These are phyloP conservation scores for Maudiozyma barnettii DNA, from an alignment of 805 yeast genomes.

Conservation along the genomic window DNA sequence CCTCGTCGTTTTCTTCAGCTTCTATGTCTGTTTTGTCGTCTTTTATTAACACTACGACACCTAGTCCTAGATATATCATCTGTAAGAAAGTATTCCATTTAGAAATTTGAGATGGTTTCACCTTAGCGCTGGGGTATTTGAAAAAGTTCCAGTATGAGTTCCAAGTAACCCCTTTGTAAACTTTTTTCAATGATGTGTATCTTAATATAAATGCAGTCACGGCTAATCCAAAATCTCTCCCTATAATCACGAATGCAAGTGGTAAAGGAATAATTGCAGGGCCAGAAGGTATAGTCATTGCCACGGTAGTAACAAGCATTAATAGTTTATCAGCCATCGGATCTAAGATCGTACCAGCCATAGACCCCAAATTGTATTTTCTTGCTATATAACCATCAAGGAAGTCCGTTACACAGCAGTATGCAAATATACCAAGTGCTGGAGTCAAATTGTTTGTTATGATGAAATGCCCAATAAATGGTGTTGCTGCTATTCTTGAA, in stretches of 20 bases:
- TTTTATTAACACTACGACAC: slow-evolving; percentile 35
- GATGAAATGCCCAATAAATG: slow-evolving; percentile 73
- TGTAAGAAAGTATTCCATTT: slow-evolving; percentile 87
- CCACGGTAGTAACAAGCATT: slow-evolving; percentile 76
- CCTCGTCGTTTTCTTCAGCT: slow-evolving; percentile 3
- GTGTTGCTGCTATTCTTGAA: slow-evolving; percentile 73
- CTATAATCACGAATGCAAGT: slow-evolving; percentile 62
- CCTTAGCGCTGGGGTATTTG: slow-evolving; percentile 71
- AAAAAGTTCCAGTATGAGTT: slow-evolving; percentile 62
- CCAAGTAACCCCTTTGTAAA: slow-evolving; percentile 37
- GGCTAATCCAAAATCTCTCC: slow-evolving; percentile 71
- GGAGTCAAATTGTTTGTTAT: slow-evolving; percentile 49
- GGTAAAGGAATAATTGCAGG: slow-evolving; percentile 62
- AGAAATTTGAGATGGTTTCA: slow-evolving; percentile 77
- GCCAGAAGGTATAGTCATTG: slow-evolving; percentile 44
- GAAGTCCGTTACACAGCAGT: slow-evolving; percentile 85
- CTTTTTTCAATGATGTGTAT: slow-evolving; percentile 40
- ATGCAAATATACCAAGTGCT: slow-evolving; percentile 67
- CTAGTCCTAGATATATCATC: slow-evolving; percentile 73
- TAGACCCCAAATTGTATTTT: slow-evolving; percentile 60
- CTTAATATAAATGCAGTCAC: slow-evolving; percentile 64
- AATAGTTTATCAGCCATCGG: slow-evolving; percentile 91
- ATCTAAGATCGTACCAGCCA: slow-evolving; percentile 83
- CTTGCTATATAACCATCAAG: slow-evolving; percentile 91
- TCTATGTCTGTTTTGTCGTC: slow-evolving; percentile 1